Percentiles rank a stretch among this genome's conserved stretches.
These are phyloP conservation scores for Colletotrichum spaethianum DNA, from an alignment of 2,329 filamentous ascomycete genomes.

Conservation along the genomic window DNA sequence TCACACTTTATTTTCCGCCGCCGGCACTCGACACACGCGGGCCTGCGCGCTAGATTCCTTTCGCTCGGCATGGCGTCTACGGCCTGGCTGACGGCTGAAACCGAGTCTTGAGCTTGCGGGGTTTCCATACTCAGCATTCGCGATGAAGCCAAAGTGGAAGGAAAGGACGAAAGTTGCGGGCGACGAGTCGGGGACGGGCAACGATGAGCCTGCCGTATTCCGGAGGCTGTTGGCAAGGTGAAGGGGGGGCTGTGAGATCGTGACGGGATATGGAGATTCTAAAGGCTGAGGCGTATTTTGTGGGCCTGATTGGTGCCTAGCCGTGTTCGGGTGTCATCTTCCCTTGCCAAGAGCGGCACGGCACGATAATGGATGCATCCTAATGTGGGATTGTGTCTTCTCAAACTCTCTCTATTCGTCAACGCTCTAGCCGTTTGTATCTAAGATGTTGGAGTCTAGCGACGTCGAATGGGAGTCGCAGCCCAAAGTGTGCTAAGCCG, in stretches of 20 bases:
- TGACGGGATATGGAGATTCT: neutral
- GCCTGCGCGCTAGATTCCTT: constrained; percentile 26
- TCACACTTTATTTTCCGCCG: constrained; percentile 75
- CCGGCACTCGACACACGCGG: constrained; percentile 70
- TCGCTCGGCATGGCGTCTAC: neutral
- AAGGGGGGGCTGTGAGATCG: neutral
- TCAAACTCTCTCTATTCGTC: neutral
- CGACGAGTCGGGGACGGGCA: too few species aligned
- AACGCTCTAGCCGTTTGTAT: neutral
- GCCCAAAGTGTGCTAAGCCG: neutral
- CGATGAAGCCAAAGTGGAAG: neutral
- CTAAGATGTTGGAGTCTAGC: neutral
- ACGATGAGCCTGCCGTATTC: neutral
- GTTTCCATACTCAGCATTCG: neutral
- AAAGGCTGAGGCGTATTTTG: neutral
- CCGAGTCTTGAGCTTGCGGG: too few species aligned
- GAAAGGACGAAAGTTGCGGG: too few species aligned
- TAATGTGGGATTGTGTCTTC: neutral
- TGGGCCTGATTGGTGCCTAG: neutral
- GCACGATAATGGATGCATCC: neutral
- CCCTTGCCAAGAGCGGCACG: neutral
- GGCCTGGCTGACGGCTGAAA: neutral
- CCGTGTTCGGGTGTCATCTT: neutral
- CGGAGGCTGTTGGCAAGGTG: neutral
- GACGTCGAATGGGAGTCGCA: neutral